A percentile compares a stretch with the other conserved stretches of the same genome.
These are phyloP conservation scores for Xylariales sp. DNA, from an alignment of 2,329 filamentous ascomycete species.

Conservation along the genomic window DNA sequence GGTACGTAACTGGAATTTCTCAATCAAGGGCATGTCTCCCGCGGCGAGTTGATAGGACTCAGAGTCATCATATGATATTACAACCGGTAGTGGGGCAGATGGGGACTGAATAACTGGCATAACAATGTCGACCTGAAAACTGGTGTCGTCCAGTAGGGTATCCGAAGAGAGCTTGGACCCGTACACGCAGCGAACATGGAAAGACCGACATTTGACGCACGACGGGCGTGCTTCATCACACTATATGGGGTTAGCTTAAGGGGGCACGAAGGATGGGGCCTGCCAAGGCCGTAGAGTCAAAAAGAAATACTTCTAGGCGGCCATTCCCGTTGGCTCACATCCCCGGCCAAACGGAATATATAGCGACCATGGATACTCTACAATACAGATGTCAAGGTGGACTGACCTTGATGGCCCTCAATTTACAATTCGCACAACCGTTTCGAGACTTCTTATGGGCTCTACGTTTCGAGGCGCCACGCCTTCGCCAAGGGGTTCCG, in stretches of 20 bases:
- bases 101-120: conserved; percentile 28
- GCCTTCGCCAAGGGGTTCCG: too few species aligned
- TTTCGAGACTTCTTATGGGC: conserved; percentile 47
- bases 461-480: conserved; percentile 20
- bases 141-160: conserved; percentile 2
- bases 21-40: conserved; percentile 28
- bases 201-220: conserved; percentile 9
- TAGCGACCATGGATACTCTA: too few species aligned
- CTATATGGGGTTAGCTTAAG: neutral
- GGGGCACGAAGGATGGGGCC: too few species aligned
- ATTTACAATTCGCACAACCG: conserved; percentile 54
- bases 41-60: conserved; percentile 25
- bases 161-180: conserved; percentile 10
- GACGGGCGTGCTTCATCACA: conserved; percentile 10
- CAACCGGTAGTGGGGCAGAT: conserved; percentile 7
- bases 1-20: conserved; percentile 38
- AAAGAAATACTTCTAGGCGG: too few species aligned
- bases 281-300: too few species aligned
- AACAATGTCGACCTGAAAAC: conserved; percentile 6
- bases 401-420: conserved; percentile 41
- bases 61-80: conserved; percentile 14
- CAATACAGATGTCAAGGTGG: too few species aligned
- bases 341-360: neutral
- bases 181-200: conserved; percentile 10
- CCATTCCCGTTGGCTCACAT: neutral